These are phyloP conservation scores for Extremus antarcticus DNA, from an alignment of 495 filamentous ascomycete species.

Conservation along the genomic window DNA sequence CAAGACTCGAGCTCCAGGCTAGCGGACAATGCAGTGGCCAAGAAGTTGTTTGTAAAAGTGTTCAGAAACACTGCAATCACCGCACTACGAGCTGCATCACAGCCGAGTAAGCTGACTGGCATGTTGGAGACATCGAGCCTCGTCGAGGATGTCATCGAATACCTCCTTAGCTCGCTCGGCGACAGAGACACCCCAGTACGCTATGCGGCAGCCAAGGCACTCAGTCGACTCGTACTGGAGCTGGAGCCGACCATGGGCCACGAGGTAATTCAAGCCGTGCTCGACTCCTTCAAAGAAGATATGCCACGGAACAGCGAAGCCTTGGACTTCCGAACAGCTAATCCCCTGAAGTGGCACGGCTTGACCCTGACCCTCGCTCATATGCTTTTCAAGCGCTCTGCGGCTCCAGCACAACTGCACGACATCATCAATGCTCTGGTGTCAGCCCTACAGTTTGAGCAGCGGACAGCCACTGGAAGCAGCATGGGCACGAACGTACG, in stretches of 20 bases:
- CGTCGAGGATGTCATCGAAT: slow-evolving; percentile 66
- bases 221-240: slow-evolving; percentile 73
- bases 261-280: slow-evolving; percentile 76
- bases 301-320: slow-evolving; percentile 52
- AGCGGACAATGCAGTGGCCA: slow-evolving; percentile 56
- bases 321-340: slow-evolving; percentile 58
- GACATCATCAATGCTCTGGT: slow-evolving; percentile 61
- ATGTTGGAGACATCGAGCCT: slow-evolving; percentile 8
- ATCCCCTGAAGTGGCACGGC: slow-evolving; percentile 84
- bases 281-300: slow-evolving; percentile 63
- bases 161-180: slow-evolving; percentile 52
- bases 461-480: slow-evolving; percentile 64
- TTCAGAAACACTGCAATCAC: slow-evolving; percentile 59
- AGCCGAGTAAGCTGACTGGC: slow-evolving; percentile 11
- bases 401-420: slow-evolving; percentile 52
- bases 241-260: slow-evolving; percentile 67
- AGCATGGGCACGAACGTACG: slow-evolving; percentile 89
- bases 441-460: slow-evolving; percentile 72
- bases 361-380: slow-evolving; percentile 78
- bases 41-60: slow-evolving; percentile 74
- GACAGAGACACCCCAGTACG: slow-evolving; percentile 86
- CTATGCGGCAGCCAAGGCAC: slow-evolving; percentile 81
- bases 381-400: slow-evolving; percentile 65
- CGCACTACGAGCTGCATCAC: slow-evolving; percentile 37
- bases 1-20: slow-evolving; percentile 24